Evolutionary conservation across 192 early-diverging fungal species (phyloP).

Genomic region (Backusella psychrophila): DNA sequence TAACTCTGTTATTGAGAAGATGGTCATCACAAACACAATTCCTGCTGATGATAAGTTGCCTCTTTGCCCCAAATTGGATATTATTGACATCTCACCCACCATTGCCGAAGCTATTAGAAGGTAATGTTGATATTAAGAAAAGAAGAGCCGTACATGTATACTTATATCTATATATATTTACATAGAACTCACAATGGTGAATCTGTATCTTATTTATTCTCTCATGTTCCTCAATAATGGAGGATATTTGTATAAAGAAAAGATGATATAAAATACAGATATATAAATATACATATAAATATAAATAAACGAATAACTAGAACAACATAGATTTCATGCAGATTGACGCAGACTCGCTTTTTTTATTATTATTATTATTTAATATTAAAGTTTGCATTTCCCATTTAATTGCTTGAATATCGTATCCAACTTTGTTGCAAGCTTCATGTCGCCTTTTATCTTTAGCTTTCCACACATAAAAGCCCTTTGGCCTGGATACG

Average conservation of each 20-base stretch:
- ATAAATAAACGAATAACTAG: background rate
- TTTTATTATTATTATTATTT: background rate
- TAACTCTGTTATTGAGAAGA: constrained; percentile 65
- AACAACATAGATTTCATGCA: background rate
- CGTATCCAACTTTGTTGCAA: background rate
- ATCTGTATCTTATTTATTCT: constrained; percentile 63
- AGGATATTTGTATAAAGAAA: background rate
- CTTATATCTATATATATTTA: background rate
- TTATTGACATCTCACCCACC: constrained; percentile 76
- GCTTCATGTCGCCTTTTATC: background rate
- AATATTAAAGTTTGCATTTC: constrained; percentile 3
- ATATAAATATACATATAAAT: background rate
- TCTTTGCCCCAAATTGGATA: constrained; percentile 74
- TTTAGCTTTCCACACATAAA: constrained; percentile 2
- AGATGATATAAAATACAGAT: background rate
- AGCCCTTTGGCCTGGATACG: background rate
- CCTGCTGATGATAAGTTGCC: constrained; percentile 74
- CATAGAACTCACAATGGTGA: constrained; percentile 67
- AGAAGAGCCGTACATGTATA: background rate
- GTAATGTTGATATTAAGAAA: background rate
- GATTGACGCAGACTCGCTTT: background rate
- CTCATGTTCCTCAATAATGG: constrained; percentile 33
- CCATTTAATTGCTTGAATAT: background rate
- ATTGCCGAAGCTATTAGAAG: constrained; percentile 70
- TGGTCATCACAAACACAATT: constrained; percentile 82